Evolutionary conservation across 495 filamentous ascomycete species (phyloP), one percentile per base, ranked within the genome.

Genomic region (Xylaria grammica): DNA sequence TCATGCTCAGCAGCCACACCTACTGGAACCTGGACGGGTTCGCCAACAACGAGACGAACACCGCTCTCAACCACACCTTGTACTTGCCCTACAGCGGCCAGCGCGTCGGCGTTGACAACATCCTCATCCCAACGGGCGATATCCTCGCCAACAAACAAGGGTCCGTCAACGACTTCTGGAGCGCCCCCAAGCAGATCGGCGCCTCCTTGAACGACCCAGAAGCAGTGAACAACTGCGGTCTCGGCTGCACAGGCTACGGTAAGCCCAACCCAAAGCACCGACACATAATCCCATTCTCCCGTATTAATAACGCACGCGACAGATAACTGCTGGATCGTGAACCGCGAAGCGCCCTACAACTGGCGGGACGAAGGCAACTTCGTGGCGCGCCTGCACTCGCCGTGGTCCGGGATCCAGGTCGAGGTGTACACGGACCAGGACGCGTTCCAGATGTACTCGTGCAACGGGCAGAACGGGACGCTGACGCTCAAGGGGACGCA

Each of bases 21-120:
- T 96, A 96, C 79, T 96, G 91, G 91, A 95, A 96, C 76, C 80
- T 96, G 59, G 91, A 94, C 72, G 92, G 87, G 10, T 96, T 93
- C 74, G 77, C 81, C 62, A 85, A 86, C 71, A 78, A 81, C 30
- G 79, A 88, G 70, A 87, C 88, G 3, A 71, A 82, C 17, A 83
- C 79, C 7, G 82, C 87, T 26, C 79, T 96, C n/a, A 88, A 93
- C 68, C 86, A 95, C 74, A 85, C 83, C 53, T 77, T 96, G 42
- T 85, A 88, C 63, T 67, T 96, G 68, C 92, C 92, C 3, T 86
- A 90, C 64, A 86, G 86, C 44, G 84, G 84, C 32, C 87, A 89
- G 62, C 85, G 90, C 65, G 77, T 94, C 30, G 90, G 71, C n/a
- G 86, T 85, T 3, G 92, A 96, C 76, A 84, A 79, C 65, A 92